Conservation (phyloP, 108 stramenopile species). For the Fragilaria radians region DNA sequence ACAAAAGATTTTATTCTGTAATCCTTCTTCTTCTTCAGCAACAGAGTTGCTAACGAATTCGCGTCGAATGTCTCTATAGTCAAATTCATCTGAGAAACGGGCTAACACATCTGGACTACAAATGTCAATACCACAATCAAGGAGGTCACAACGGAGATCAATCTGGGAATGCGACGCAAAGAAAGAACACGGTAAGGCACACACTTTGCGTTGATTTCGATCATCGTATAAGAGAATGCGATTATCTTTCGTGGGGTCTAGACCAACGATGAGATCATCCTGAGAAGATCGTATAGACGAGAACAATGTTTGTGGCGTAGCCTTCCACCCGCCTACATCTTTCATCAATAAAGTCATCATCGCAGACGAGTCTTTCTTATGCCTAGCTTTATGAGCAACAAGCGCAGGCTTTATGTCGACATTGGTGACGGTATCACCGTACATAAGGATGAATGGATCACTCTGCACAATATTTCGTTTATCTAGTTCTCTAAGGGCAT, state of each 20-base stretch:
- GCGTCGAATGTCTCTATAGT: constrained; percentile 84
- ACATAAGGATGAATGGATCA: constrained; percentile 94
- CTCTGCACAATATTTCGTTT: constrained; percentile 85
- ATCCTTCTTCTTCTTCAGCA: constrained; percentile 90
- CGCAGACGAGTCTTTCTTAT: constrained; percentile 64
- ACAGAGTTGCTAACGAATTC: constrained; percentile 90
- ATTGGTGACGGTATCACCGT: constrained; percentile 91
- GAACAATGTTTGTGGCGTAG: constrained; percentile 16
- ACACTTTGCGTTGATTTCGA: constrained; percentile 20
- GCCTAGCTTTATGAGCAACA: constrained; percentile 52
- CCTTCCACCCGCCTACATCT: constrained; percentile 43
- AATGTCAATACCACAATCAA: constrained; percentile 94
- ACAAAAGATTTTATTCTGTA: constrained; percentile 88
- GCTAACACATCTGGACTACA: constrained; percentile 97
- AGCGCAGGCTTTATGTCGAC: constrained; percentile 68
- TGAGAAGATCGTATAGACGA: constrained; percentile 35
- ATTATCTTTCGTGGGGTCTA: constrained; percentile 57
- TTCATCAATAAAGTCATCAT: constrained; percentile 88
- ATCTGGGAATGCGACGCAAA: constrained; percentile 60
- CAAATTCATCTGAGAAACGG: constrained; percentile 93
- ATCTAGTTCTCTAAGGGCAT: constrained; percentile 94
- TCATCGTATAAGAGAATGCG: constrained; percentile 74
- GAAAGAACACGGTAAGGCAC: constrained; percentile 63
- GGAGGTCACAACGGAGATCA: constrained; percentile 64
- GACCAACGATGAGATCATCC: constrained; percentile 78